Evolutionary conservation across 805 yeast genomes (phyloP).

Genomic region (Candida sakaeoensis): DNA sequence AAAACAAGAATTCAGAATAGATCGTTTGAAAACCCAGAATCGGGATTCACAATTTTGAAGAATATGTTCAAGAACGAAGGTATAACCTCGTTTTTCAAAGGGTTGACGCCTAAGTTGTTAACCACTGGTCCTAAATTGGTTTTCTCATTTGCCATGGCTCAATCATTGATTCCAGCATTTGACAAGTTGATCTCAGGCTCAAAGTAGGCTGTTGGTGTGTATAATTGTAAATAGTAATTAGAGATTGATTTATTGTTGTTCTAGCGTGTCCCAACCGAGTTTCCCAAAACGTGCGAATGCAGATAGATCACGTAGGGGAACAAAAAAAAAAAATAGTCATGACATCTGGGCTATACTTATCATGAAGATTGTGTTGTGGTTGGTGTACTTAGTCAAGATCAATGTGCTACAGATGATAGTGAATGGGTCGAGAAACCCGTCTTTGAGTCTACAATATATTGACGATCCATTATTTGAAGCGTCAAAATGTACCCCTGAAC

Average conservation of each 20-base stretch:
- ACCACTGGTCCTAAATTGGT: slow-evolving; percentile 98
- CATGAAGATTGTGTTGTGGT: slow-evolving; percentile 32
- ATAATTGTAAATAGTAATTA: neutral
- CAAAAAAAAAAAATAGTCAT: neutral
- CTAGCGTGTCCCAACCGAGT: neutral
- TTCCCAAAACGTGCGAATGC: neutral
- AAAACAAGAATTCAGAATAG: slow-evolving; percentile 98
- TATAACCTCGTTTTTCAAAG: slow-evolving; percentile 85
- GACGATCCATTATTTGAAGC: slow-evolving; percentile 31
- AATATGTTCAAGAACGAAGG: slow-evolving; percentile 95
- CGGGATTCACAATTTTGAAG: slow-evolving; percentile 87
- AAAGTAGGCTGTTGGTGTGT: slow-evolving; percentile 3
- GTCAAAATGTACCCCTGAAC: slow-evolving; percentile 20
- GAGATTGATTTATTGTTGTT: neutral
- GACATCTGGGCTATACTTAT: neutral
- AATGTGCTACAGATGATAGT: slow-evolving; percentile 35
- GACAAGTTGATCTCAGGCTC: slow-evolving; percentile 45
- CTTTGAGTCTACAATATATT: slow-evolving; percentile 27
- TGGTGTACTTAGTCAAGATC: slow-evolving; percentile 33
- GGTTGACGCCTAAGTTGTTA: slow-evolving; percentile 90
- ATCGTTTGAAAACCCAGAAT: slow-evolving; percentile 92
- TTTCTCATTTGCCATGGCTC: slow-evolving; percentile 97
- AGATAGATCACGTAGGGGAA: neutral
- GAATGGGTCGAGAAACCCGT: slow-evolving; percentile 28
- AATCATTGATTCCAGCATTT: slow-evolving; percentile 92